A percentile compares a stretch with the other conserved stretches of the same genome.
These are phyloP conservation scores for Cynara cardunculus DNA, from an alignment of 129 eudicot species.

Conservation along the genomic window DNA sequence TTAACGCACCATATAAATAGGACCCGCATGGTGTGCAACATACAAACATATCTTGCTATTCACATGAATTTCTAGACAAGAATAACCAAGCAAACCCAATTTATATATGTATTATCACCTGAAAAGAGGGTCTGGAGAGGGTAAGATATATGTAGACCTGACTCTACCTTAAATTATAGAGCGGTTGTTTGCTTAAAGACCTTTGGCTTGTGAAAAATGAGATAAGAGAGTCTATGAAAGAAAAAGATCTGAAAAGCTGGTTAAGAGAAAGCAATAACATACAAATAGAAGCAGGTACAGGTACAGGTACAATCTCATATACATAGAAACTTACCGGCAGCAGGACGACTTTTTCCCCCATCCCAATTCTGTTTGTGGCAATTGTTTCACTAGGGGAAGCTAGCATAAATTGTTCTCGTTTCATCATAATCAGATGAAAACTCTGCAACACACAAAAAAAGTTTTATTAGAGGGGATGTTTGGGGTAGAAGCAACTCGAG, in stretches of 20 bases:
- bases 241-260: background rate
- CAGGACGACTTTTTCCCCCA: slow-evolving; percentile 9
- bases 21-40: background rate
- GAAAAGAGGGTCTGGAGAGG: background rate
- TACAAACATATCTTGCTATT: slow-evolving; percentile 5
- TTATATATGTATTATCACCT: background rate
- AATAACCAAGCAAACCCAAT: background rate
- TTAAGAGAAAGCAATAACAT: no score
- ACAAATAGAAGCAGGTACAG: slow-evolving; percentile 7
- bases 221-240: background rate
- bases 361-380: background rate
- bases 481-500: no score
- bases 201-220: background rate
- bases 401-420: background rate
- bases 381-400: background rate
- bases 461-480: no score
- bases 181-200: background rate
- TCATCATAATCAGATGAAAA: slow-evolving; percentile 52
- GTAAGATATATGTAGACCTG: background rate
- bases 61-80: slow-evolving; percentile 9
- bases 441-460: slow-evolving; percentile 20
- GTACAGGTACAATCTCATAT: slow-evolving; percentile 11
- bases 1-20: background rate
- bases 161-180: background rate
- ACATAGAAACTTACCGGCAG: slow-evolving; percentile 5